Percentiles rank a stretch among this genome's conserved stretches.
phyloP scores from a whole-genome alignment of 2,329 filamentous ascomycete genomes.

The Sclerotinia minor region DNA sequence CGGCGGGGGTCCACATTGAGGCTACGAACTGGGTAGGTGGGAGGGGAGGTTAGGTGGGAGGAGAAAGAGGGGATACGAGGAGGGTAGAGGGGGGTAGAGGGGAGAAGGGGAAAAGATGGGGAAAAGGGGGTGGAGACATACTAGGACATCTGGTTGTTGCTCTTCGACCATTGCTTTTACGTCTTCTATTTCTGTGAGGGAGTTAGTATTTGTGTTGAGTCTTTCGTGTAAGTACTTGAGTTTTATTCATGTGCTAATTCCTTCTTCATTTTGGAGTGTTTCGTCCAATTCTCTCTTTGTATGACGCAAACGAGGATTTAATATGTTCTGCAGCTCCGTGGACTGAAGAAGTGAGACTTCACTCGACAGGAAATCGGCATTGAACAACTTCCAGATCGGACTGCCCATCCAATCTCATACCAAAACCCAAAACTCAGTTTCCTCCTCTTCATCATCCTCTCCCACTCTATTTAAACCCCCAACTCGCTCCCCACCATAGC shows the following conservation, averaged over 20 bases:
- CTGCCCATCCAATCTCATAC: not conserved
- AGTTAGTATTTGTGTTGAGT: not conserved
- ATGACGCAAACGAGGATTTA: not conserved
- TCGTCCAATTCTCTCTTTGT: too few relatives aligned
- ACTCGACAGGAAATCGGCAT: not conserved
- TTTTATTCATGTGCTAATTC: not conserved
- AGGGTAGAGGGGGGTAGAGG: not conserved
- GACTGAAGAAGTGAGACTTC: not conserved
- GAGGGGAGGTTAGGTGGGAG: not conserved
- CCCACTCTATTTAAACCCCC: too few relatives aligned
- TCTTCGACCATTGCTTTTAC: constrained; percentile 55
- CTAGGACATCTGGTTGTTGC: constrained; percentile 55
- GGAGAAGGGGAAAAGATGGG: too few relatives aligned
- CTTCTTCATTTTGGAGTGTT: rapidly evolving
- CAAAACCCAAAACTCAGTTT: not conserved
- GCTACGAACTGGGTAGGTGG: constrained; percentile 54
- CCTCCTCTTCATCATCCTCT: not conserved
- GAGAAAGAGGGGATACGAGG: not conserved
- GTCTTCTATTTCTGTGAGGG: constrained; percentile 51
- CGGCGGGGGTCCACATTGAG: constrained; percentile 49
- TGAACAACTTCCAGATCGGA: not conserved
- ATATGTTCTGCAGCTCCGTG: not conserved
- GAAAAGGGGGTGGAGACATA: constrained; percentile 39
- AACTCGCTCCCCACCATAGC: too few relatives aligned
- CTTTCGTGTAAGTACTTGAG: too few relatives aligned